Conservation (phyloP, 140 eudicot genomes). For the Ambrosia hybrid region DNA sequence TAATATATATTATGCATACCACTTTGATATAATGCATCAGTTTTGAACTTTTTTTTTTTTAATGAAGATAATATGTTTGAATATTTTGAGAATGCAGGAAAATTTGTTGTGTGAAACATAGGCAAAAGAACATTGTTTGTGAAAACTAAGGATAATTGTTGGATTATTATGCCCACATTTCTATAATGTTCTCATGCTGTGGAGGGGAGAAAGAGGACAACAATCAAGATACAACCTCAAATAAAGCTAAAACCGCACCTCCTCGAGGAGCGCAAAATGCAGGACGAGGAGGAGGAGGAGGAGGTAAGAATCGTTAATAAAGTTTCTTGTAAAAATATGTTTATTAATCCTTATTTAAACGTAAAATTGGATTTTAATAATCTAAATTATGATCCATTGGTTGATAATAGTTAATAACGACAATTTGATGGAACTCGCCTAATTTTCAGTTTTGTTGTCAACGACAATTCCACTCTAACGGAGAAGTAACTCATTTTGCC, state of each 20-base stretch:
- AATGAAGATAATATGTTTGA: neutral
- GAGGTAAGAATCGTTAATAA: constrained; percentile 8
- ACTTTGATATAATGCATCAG: neutral
- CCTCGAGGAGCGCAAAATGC: constrained; percentile 40
- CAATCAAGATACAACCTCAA: constrained; percentile 34
- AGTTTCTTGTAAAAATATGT: neutral
- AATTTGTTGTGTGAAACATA: constrained; percentile 3
- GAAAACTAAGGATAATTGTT: constrained; percentile 17
- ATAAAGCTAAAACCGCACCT: constrained; percentile 44
- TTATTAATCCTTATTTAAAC: neutral
- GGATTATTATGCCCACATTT: constrained; percentile 36
- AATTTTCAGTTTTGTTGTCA: no score
- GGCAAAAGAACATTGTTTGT: neutral
- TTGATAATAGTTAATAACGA: no score
- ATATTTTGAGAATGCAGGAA: constrained; percentile 20
- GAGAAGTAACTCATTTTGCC: no score
- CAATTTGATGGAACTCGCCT: no score
- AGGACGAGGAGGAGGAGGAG: constrained; percentile 42
- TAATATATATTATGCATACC: neutral
- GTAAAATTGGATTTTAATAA: no score
- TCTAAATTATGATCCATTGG: neutral
- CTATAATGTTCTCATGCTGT: constrained; percentile 54
- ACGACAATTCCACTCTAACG: no score
- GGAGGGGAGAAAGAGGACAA: constrained; percentile 52
- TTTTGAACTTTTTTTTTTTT: neutral